Conservation (phyloP, 495 filamentous ascomycete genomes). For the Penicillium canescens region DNA sequence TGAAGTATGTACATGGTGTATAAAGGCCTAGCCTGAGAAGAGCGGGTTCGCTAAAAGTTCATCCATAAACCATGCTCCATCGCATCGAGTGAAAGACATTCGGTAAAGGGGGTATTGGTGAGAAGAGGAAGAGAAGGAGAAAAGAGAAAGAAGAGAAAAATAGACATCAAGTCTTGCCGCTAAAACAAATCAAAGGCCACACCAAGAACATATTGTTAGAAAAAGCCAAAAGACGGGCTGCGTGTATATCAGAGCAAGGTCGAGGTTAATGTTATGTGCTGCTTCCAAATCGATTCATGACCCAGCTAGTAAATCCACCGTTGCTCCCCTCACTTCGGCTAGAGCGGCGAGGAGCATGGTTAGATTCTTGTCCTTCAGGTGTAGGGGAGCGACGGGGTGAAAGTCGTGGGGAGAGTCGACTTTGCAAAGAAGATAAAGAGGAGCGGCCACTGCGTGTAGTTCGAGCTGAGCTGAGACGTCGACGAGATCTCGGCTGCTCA, state of each 20-base stretch:
- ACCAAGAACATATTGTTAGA: background rate
- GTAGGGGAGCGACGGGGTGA: slow-evolving; percentile 6
- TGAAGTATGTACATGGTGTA: background rate
- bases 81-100: background rate
- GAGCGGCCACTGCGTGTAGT: slow-evolving; percentile 19
- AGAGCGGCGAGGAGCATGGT: slow-evolving; percentile 1
- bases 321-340: slow-evolving; percentile 28
- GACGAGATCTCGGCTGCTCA: slow-evolving; percentile 13
- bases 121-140: background rate
- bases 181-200: background rate
- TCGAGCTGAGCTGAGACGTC: slow-evolving; percentile 22
- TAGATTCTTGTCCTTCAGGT: slow-evolving; percentile 7
- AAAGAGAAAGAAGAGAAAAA: background rate
- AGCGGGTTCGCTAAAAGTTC: no score
- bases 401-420: background rate
- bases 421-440: slow-evolving; percentile 15
- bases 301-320: slow-evolving; percentile 37
- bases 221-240: background rate
- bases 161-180: background rate
- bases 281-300: slow-evolving; percentile 39
- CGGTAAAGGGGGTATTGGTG: slow-evolving; percentile 3
- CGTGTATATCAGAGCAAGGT: background rate
- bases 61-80: background rate
- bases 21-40: background rate
- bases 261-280: background rate